Base-by-base conservation (phyloP, 2,329 filamentous ascomycete species). In the Pseudocercospora cruenta region DNA sequence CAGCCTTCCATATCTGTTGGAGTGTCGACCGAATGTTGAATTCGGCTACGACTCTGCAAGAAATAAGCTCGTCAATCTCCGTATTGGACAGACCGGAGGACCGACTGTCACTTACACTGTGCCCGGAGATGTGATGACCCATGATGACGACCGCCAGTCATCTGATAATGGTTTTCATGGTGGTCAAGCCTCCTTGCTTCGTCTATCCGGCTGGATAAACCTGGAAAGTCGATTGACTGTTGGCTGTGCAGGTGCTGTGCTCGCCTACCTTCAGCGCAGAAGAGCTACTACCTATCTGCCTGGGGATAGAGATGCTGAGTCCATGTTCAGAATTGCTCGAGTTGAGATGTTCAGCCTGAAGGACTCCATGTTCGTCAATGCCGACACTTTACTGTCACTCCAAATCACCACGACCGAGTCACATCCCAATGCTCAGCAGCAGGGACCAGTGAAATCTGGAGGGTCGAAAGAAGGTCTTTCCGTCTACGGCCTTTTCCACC, bases 351-450 rank as follows among this genome's bases (percentile, higher is more conserved):
- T 96, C 77, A 90, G 85, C 33, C 81, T 97, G 24, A 79, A 79
- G 22, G 83, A 85, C 51, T 85, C 83, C 0, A 90, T 91, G 88
- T 92, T 95, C 73, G 83, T 97, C 70, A 95, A 92, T 71, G 82
- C 86, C 2, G 93, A 97, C 74, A 91, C 94, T 0, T 81, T 98
- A 49, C 80, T 87, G 14, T 93, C 93, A 1, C 84, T 99, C 8
- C 94, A 97, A 73, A 92, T 99, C 28, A 83, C 97, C 26, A 90
- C 91, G 63, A 88, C 90, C 1, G 94, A 97, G 76, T 87, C 87
- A 10, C 93, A 96, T 77, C 94, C 92, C 4, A 93, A 93, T 74
- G 89, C 87, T 57, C 91, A 94, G 68, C 91, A 90, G 71, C 90
- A 91, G 79, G 91, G 91, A 0, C 87, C 88, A 2, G 86, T 84